Evolutionary conservation across 345 rosid species (phyloP), one percentile per base, ranked within the genome.

Genomic region (Alliaria petiolata): DNA sequence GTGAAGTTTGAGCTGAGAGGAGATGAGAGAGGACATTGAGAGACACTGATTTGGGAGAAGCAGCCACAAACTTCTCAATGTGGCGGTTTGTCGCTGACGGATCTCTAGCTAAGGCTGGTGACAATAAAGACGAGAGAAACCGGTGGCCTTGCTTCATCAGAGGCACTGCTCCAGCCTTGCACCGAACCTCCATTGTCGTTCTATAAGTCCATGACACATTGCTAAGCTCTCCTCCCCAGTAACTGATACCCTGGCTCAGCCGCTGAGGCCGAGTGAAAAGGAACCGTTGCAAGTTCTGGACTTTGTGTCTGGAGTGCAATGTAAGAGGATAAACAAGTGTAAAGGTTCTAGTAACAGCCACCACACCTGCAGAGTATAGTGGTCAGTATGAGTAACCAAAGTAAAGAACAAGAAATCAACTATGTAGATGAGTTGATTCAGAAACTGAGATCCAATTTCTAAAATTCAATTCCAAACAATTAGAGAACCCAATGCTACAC

Each of bases 1-100:
- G 83, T 3, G 91, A 60, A 33, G 70, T 70, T 19, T 75, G 65
- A 35, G 87, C 85, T 1, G 95, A 86, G 53, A 93, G 86, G 17
- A 91, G 85, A 76, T 86, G 88, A 54, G 95, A 84, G 66, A 91
- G 92, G 17, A 91, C 89, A 70, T 86, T 85, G 22, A 93, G 90
- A 52, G 91, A 78, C 4, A 83, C 44, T 49, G 86, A 81, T 80
- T 89, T 87, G 3, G 97, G 87, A 0, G 90, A 85, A 8, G 87
- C 78, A 20, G 89, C 85, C 6, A 87, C 89, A 65, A 93, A 93
- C 75, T 89, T 93, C 84, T 81, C 83, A 6, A 89, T 85, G 80
- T 86, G 69, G 7, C 89, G 85, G 64, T 72, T 74, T 19, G 82
- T 69, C 7, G 86, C 79, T 8, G 85, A 64, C 2, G 77, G 61